phyloP scores from a whole-genome alignment of 495 filamentous ascomycete species.

The Trichoderma virens region DNA sequence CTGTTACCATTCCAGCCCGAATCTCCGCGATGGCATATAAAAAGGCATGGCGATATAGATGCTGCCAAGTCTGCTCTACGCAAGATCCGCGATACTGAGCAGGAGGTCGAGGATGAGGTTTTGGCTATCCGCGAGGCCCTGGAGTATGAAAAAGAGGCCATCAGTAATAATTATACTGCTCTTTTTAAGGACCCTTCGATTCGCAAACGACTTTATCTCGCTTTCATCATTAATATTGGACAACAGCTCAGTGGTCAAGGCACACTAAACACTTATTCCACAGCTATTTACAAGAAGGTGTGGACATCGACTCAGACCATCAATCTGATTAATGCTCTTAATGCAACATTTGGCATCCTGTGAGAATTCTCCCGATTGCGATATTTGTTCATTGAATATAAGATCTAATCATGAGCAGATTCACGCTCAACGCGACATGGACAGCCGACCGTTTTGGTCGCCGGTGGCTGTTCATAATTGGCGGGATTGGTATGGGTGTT shows the following conservation, averaged over 20 bases:
- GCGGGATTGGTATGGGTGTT: constrained; percentile 39
- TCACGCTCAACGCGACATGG: constrained; percentile 58
- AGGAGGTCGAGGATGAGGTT: constrained; percentile 53
- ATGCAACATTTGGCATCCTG: constrained; percentile 44
- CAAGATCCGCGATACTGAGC: constrained; percentile 46
- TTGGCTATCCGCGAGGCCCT: constrained; percentile 50
- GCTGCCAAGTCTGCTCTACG: constrained; percentile 43
- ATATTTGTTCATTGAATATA: background rate
- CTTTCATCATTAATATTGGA: constrained; percentile 51
- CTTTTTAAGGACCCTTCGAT: constrained; percentile 55
- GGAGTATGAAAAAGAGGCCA: constrained; percentile 55
- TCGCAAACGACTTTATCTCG: constrained; percentile 48
- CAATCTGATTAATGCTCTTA: constrained; percentile 58
- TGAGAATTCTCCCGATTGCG: background rate
- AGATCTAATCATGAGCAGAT: constrained; percentile 15
- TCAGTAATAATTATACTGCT: constrained; percentile 46
- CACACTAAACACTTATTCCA: constrained; percentile 55
- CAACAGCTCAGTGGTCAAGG: constrained; percentile 57
- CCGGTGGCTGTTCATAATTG: constrained; percentile 44
- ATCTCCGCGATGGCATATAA: constrained; percentile 52
- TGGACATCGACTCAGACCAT: constrained; percentile 46
- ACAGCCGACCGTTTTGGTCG: constrained; percentile 49
- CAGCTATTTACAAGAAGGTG: constrained; percentile 58
- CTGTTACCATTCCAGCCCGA: constrained; percentile 51
- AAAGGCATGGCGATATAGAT: constrained; percentile 44